These are phyloP conservation scores for Pyrenochaeta sp. DNA, from an alignment of 2,329 filamentous ascomycete genomes.

Conservation along the genomic window DNA sequence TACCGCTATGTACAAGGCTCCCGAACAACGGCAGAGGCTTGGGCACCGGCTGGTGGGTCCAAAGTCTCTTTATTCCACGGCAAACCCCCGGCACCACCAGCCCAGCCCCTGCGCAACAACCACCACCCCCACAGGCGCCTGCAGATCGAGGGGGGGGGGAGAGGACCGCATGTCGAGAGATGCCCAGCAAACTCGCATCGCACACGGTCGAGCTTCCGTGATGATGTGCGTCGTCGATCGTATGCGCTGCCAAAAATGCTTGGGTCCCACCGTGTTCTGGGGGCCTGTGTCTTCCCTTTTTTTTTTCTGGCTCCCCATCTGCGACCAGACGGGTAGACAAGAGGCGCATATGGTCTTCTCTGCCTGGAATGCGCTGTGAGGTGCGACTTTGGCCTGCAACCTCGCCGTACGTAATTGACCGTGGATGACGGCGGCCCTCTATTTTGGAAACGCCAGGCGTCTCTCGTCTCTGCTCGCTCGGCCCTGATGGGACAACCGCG, in stretches of 20 bases:
- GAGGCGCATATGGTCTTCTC: no score
- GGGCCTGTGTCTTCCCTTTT: no score
- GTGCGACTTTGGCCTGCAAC: no score
- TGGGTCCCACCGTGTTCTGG: background rate
- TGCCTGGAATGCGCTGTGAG: no score
- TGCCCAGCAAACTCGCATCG: constrained; percentile 6
- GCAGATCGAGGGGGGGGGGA: constrained; percentile 34
- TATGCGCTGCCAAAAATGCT: constrained; percentile 13
- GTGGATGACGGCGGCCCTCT: background rate
- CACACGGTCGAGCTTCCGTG: background rate
- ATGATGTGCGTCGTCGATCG: constrained; percentile 20
- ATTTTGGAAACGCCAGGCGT: constrained; percentile 13
- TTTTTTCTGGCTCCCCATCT: no score
- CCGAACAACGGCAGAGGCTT: constrained; percentile 17
- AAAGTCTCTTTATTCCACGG: constrained; percentile 17
- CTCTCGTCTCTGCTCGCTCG: constrained; percentile 7
- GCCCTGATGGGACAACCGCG: constrained; percentile 4
- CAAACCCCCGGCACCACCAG: constrained; percentile 9
- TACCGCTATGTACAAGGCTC: constrained; percentile 16
- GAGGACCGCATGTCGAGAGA: constrained; percentile 17
- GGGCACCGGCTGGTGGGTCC: constrained; percentile 9
- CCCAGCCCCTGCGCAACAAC: constrained; percentile 17
- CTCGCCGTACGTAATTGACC: background rate
- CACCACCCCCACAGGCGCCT: constrained; percentile 32
- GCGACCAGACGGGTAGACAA: no score